A percentile compares a stretch with the other conserved stretches of the same genome.
Conservation (phyloP, 495 filamentous ascomycete genomes). For the Lophium mytilinum region DNA sequence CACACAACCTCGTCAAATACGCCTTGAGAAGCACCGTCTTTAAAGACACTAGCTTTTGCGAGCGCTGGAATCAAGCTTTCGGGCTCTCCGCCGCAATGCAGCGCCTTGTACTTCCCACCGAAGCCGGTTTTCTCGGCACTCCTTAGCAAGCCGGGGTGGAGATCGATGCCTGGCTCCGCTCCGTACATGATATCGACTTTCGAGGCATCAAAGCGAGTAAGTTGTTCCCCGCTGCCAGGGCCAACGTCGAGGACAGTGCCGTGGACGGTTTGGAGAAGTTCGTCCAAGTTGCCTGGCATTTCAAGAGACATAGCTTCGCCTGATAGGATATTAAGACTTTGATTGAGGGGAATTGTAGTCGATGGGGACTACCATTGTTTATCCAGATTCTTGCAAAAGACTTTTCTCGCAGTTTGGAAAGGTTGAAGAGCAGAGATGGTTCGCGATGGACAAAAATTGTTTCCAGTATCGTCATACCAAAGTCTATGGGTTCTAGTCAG, state of each 20-base stretch:
- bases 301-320: constrained; percentile 21
- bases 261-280: constrained; percentile 16
- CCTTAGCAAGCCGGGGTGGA: constrained; percentile 28
- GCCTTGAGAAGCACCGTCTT: constrained; percentile 10
- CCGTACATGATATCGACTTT: constrained; percentile 30
- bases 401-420: constrained; percentile 9
- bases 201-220: constrained; percentile 18
- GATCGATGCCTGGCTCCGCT: constrained; percentile 29
- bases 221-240: constrained; percentile 32
- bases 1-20: constrained; percentile 36
- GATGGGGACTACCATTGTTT: constrained; percentile 6
- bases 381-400: constrained; percentile 23
- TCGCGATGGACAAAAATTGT: constrained; percentile 6
- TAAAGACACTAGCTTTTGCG: constrained; percentile 22
- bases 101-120: constrained; percentile 28
- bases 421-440: constrained; percentile 13
- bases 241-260: constrained; percentile 34
- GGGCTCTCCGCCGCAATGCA: constrained; percentile 32
- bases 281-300: constrained; percentile 17
- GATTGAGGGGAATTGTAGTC: background rate
- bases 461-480: constrained; percentile 17
- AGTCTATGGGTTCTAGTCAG: constrained; percentile 12
- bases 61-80: constrained; percentile 28
- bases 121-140: constrained; percentile 28
- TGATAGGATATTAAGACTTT: background rate